Evolutionary conservation across 2,329 filamentous ascomycete genomes (phyloP).

Genomic region (Epichloe amarillans): DNA sequence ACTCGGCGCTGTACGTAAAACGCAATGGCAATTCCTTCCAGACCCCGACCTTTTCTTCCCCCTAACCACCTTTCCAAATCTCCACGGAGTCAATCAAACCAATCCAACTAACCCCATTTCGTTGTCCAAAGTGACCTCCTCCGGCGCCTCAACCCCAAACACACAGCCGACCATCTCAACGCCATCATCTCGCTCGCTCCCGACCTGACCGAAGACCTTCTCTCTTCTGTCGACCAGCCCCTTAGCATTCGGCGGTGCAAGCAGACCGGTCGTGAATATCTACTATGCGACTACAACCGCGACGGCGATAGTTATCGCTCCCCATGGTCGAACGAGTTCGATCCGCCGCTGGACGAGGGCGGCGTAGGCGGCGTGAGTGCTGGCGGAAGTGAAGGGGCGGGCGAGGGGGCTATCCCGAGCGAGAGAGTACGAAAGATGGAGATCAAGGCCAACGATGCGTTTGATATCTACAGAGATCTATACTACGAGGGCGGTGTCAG

Average conservation of each 20-base stretch:
- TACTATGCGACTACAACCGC: conserved; percentile 98
- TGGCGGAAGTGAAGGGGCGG: conserved; percentile 44
- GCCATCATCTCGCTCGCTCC: conserved; percentile 80
- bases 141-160: conserved; percentile 88
- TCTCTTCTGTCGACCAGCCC: conserved; percentile 94
- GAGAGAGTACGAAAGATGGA: conserved; percentile 91
- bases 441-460: conserved; percentile 84
- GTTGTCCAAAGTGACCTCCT: conserved; percentile 67
- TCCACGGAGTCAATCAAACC: background rate
- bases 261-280: conserved; percentile 84
- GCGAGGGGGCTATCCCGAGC: conserved; percentile 75
- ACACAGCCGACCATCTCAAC: conserved; percentile 78
- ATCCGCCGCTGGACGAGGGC: conserved; percentile 66
- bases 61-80: background rate
- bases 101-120: background rate
- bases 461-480: conserved; percentile 91
- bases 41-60: background rate
- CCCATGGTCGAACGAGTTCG: conserved; percentile 98
- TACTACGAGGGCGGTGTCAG: conserved; percentile 96
- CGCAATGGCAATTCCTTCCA: background rate
- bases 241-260: conserved; percentile 75
- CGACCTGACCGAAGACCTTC: conserved; percentile 89
- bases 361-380: conserved; percentile 39
- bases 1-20: conserved; percentile 56
- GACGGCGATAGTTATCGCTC: conserved; percentile 96